phyloP scores from a whole-genome alignment of 1,139 yeast genomes.

The Magnusiomyces tetraspermus region DNA sequence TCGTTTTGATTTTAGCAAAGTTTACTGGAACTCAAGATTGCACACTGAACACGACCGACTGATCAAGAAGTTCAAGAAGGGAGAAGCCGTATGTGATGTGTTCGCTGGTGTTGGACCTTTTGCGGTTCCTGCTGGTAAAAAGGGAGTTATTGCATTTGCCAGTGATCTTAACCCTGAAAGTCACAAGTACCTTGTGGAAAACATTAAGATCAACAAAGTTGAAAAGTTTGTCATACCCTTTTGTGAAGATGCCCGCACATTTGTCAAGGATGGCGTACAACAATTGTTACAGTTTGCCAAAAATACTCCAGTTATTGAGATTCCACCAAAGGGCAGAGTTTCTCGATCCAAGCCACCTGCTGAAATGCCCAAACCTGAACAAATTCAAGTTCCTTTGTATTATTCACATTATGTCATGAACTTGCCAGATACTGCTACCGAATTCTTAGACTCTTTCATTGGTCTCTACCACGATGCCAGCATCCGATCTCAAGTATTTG shows the following conservation, averaged over 20 bases:
- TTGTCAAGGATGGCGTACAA: conserved; percentile 53
- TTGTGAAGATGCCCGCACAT: conserved; percentile 76
- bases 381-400: conserved; percentile 45
- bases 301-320: conserved; percentile 15
- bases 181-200: conserved; percentile 55
- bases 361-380: conserved; percentile 22
- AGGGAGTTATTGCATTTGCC: conserved; percentile 69
- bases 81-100: conserved; percentile 82
- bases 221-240: conserved; percentile 48
- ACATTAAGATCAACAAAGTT: conserved; percentile 58
- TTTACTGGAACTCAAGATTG: conserved; percentile 94
- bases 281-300: conserved; percentile 36
- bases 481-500: conserved; percentile 31
- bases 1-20: conserved; percentile 81
- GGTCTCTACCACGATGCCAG: conserved; percentile 50
- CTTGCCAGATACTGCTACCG: conserved; percentile 84
- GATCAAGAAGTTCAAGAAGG: conserved; percentile 44
- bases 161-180: conserved; percentile 92
- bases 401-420: conserved; percentile 85
- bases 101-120: conserved; percentile 99
- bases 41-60: conserved; percentile 90
- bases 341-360: conserved; percentile 21
- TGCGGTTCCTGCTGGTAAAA: conserved; percentile 92
- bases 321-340: conserved; percentile 12
- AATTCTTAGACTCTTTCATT: conserved; percentile 66